Conservation (phyloP, 768 basidiomycete genomes). For the Ramaria sp. region DNA sequence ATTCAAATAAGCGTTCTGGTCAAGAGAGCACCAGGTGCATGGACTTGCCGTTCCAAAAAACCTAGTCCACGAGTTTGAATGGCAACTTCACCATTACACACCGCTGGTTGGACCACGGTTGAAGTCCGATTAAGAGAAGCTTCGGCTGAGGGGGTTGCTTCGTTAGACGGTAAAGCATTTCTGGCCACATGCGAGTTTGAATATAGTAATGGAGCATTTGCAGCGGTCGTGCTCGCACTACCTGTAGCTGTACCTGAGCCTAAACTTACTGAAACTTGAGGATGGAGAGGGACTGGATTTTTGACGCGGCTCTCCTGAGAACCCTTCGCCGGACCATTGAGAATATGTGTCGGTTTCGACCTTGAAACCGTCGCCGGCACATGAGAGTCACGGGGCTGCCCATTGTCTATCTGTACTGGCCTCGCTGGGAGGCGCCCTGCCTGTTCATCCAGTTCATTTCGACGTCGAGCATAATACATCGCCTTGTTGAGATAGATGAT, state of each 20-base stretch:
- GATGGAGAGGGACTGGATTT: background rate
- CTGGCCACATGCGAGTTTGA: background rate
- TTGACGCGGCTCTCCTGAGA: background rate
- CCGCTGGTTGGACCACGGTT: background rate
- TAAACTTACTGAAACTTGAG: background rate
- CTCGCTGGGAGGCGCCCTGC: no score
- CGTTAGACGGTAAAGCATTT: background rate
- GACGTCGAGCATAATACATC: background rate
- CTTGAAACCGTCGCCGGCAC: no score
- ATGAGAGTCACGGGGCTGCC: no score
- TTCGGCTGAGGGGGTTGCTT: background rate
- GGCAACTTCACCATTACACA: no score
- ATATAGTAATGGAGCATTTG: background rate
- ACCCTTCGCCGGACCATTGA: background rate
- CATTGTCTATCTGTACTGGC: no score
- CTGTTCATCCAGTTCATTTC: no score
- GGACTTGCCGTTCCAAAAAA: conserved; percentile 4
- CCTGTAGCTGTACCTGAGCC: background rate
- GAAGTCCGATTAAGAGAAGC: background rate
- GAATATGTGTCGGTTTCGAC: no score
- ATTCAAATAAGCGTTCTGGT: no score
- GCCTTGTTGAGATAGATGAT: background rate
- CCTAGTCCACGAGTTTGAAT: background rate
- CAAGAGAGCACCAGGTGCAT: background rate
- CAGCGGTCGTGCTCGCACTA: background rate